Percentiles rank a stretch among this genome's conserved stretches.
Evolutionary conservation across 495 filamentous ascomycete species (phyloP).

Genomic region (Chaetomidium leptoderma): DNA sequence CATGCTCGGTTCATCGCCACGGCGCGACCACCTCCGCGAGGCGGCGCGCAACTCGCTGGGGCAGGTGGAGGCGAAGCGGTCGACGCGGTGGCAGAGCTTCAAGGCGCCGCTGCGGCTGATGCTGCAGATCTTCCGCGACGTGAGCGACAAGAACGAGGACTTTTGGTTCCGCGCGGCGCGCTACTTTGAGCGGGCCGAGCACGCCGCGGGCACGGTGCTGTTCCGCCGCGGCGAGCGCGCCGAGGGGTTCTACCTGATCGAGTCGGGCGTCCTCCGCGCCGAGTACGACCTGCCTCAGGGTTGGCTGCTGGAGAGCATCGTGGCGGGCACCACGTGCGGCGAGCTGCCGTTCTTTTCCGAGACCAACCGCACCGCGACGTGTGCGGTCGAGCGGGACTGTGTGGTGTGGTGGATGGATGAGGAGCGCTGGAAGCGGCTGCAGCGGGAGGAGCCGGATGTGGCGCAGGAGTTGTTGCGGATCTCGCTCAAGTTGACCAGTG

Average conservation of each 20-base stretch:
- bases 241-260: conserved; percentile 84
- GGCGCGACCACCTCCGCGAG: conserved; percentile 68
- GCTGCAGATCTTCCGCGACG: conserved; percentile 83
- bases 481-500: conserved; percentile 79
- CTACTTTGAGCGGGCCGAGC: conserved; percentile 67
- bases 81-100: conserved; percentile 70
- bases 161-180: conserved; percentile 81
- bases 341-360: conserved; percentile 94
- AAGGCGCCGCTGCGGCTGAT: conserved; percentile 86
- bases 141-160: conserved; percentile 80
- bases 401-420: conserved; percentile 75
- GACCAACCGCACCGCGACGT: conserved; percentile 80
- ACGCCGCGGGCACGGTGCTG: conserved; percentile 62
- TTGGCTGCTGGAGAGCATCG: conserved; percentile 81
- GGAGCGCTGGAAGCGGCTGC: conserved; percentile 64
- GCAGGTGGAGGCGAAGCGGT: conserved; percentile 45
- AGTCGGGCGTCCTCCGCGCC: conserved; percentile 79
- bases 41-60: conserved; percentile 69
- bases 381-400: conserved; percentile 72
- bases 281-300: conserved; percentile 91
- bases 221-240: conserved; percentile 68
- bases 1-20: conserved; percentile 67
- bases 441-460: conserved; percentile 65
- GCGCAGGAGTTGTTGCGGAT: conserved; percentile 81
- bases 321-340: conserved; percentile 90